Conservation (phyloP, 805 yeast genomes). For the Pichia scutulata region DNA sequence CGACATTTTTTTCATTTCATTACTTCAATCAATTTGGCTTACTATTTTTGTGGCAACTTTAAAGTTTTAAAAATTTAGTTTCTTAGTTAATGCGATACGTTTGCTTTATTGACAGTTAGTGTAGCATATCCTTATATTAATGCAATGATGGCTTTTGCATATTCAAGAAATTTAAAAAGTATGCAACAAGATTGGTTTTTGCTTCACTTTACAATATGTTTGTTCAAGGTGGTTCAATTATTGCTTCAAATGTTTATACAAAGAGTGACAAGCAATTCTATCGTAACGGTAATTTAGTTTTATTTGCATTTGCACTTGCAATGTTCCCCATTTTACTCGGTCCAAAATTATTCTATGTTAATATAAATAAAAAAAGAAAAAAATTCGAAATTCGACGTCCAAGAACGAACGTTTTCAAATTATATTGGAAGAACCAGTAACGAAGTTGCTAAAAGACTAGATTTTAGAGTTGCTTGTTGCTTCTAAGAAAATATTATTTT, state of each 20-base stretch:
- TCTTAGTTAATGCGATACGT: slow-evolving; percentile 24
- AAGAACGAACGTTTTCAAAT: slow-evolving; percentile 40
- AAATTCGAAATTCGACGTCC: slow-evolving; percentile 44
- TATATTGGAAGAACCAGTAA: slow-evolving; percentile 42
- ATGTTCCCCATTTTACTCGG: slow-evolving; percentile 24
- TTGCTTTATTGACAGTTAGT: slow-evolving; percentile 16
- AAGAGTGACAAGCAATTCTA: slow-evolving; percentile 53
- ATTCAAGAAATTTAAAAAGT: slow-evolving; percentile 53
- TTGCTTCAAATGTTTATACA: slow-evolving; percentile 50
- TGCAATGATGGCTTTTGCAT: slow-evolving; percentile 52
- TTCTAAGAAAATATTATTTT: slow-evolving; percentile 5
- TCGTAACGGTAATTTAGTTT: slow-evolving; percentile 44
- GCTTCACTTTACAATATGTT: slow-evolving; percentile 57
- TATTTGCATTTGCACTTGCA: slow-evolving; percentile 29
- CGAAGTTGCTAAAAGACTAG: slow-evolving; percentile 52
- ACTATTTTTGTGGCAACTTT: slow-evolving; percentile 21
- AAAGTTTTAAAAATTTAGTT: slow-evolving; percentile 24
- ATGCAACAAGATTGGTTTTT: slow-evolving; percentile 59
- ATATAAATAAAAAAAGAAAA: slow-evolving; percentile 38
- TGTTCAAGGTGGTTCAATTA: slow-evolving; percentile 50
- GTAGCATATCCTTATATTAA: slow-evolving; percentile 43
- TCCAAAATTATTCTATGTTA: slow-evolving; percentile 32
- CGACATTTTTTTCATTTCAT: slow-evolving; percentile 18
- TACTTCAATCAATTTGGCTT: slow-evolving; percentile 22
- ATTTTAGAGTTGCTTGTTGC: slow-evolving; percentile 30